Percentiles rank a stretch among this genome's conserved stretches.
Evolutionary conservation across 164 flowering plant genomes (phyloP).

Genomic region (Piper longum): DNA sequence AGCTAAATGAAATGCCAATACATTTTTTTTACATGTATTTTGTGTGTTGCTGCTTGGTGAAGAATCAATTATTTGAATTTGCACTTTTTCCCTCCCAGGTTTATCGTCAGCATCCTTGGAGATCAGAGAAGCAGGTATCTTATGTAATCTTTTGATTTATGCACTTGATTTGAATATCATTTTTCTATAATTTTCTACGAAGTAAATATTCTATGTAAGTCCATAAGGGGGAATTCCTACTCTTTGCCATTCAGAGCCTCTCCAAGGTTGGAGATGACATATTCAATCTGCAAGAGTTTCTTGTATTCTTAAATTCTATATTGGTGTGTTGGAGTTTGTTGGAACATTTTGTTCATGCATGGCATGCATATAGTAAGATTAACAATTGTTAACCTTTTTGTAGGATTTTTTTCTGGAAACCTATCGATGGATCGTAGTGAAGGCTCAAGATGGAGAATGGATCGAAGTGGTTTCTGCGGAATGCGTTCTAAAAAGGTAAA

Average conservation of each 20-base stretch:
- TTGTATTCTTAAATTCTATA: not conserved
- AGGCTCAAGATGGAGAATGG: conserved; percentile 65
- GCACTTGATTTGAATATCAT: not conserved
- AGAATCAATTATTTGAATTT: not conserved
- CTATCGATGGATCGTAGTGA: conserved; percentile 66
- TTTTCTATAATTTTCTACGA: no score
- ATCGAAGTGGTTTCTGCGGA: conserved; percentile 91
- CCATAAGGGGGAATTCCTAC: no score
- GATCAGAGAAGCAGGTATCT: conserved; percentile 47
- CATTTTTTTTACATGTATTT: no score
- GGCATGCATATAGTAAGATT: not conserved
- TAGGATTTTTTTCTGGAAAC: conserved; percentile 85
- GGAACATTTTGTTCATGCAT: no score
- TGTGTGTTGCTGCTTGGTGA: no score
- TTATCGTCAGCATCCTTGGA: conserved; percentile 88
- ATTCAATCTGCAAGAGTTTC: not conserved
- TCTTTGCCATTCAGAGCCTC: not conserved
- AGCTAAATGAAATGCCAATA: no score
- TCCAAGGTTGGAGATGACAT: not conserved
- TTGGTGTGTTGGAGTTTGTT: not conserved
- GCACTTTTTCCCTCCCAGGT: conserved; percentile 30
- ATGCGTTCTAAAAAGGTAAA: conserved; percentile 89
- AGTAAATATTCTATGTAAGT: no score
- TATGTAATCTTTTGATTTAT: conserved; percentile 22
- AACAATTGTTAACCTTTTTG: conserved; percentile 1